Evolutionary conservation across 2,329 filamentous ascomycete species (phyloP).

Genomic region (Penicillium paneum): DNA sequence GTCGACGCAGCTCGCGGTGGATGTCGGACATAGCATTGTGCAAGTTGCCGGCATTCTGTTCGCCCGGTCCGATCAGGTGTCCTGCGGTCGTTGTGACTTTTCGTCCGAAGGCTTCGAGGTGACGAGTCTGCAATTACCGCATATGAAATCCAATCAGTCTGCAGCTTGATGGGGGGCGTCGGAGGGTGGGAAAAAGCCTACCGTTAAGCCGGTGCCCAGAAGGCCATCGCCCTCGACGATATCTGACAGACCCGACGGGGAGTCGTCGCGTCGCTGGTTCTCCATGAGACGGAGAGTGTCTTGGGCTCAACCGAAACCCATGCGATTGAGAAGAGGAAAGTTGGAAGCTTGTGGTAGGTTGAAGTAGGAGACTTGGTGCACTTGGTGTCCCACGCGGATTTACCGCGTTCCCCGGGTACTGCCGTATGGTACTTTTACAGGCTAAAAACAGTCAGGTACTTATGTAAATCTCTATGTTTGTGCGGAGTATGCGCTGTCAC

Average conservation of each 20-base stretch:
- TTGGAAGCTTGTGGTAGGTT: slow-evolving; percentile 11
- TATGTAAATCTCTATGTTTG: no score
- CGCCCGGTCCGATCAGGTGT: slow-evolving; percentile 73
- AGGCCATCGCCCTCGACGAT: slow-evolving; percentile 45
- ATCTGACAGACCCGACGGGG: slow-evolving; percentile 42
- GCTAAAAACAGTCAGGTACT: slow-evolving; percentile 1
- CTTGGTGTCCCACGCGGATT: slow-evolving; percentile 36
- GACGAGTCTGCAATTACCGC: slow-evolving; percentile 62
- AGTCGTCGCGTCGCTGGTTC: slow-evolving; percentile 46
- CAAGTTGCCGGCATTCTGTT: slow-evolving; percentile 64
- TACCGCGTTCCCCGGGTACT: slow-evolving; percentile 30
- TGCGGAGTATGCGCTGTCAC: background rate
- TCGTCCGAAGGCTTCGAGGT: slow-evolving; percentile 86
- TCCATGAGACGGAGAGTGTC: slow-evolving; percentile 37
- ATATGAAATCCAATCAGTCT: slow-evolving; percentile 12
- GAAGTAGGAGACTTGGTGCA: slow-evolving; percentile 19
- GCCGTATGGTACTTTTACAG: slow-evolving; percentile 26
- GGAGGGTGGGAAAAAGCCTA: slow-evolving; percentile 26
- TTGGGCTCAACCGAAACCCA: slow-evolving; percentile 28
- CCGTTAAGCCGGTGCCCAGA: slow-evolving; percentile 49
- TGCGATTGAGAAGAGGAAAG: slow-evolving; percentile 18
- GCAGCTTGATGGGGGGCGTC: slow-evolving; percentile 6
- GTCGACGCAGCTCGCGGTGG: slow-evolving; percentile 81
- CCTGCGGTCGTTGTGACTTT: slow-evolving; percentile 93
- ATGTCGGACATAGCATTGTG: slow-evolving; percentile 84